Evolutionary conservation across 352 stramenopile genomes (phyloP).

Genomic region (Globisporangium radiosum): DNA sequence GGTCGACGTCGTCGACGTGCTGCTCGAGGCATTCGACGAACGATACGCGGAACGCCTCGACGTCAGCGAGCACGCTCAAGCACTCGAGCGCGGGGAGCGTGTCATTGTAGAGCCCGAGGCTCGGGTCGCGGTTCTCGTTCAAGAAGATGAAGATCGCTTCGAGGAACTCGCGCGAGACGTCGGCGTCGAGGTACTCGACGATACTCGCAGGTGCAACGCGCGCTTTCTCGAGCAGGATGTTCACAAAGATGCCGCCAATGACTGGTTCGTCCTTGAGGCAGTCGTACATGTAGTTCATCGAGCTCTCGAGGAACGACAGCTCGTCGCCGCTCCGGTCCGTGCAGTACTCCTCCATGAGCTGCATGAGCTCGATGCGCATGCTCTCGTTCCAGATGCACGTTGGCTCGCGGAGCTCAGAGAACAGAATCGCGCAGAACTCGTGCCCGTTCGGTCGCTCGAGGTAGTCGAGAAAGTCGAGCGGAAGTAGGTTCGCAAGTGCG

Average conservation of each 20-base stretch:
- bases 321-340: slow-evolving; percentile 42
- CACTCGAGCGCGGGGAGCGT: slow-evolving; percentile 68
- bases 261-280: slow-evolving; percentile 62
- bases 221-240: slow-evolving; percentile 58
- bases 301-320: slow-evolving; percentile 61
- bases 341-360: slow-evolving; percentile 71
- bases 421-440: slow-evolving; percentile 64
- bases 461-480: slow-evolving; percentile 67
- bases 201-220: slow-evolving; percentile 29
- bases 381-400: slow-evolving; percentile 75
- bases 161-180: slow-evolving; percentile 49
- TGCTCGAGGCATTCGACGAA: slow-evolving; percentile 64
- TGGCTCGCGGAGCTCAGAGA: slow-evolving; percentile 68
- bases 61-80: slow-evolving; percentile 59
- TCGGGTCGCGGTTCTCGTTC: slow-evolving; percentile 71
- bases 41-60: slow-evolving; percentile 42
- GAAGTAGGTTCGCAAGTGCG: slow-evolving; percentile 59
- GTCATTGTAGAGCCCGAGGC: slow-evolving; percentile 69
- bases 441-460: slow-evolving; percentile 60
- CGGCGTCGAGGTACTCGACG: slow-evolving; percentile 45
- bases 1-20: slow-evolving; percentile 50
- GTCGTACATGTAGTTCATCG: slow-evolving; percentile 77
- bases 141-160: slow-evolving; percentile 67
- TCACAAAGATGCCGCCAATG: slow-evolving; percentile 66
- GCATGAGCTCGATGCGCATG: slow-evolving; percentile 56